A percentile compares a stretch with the other conserved stretches of the same genome.
Conservation (phyloP, 1,284 basidiomycete species). For the Phlebopus sp. region DNA sequence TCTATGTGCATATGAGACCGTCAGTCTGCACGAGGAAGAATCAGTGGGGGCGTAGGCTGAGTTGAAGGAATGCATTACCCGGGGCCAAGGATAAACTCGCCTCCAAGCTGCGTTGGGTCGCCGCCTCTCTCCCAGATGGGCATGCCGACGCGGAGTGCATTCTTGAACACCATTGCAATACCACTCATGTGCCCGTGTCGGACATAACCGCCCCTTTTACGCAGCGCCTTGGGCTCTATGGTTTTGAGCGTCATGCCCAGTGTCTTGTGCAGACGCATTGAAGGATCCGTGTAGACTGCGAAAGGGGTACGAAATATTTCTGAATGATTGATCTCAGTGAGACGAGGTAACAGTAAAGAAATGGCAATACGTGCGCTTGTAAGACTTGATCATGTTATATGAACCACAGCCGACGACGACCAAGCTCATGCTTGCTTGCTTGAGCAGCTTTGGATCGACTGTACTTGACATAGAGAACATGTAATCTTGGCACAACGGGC, state of each 20-base stretch:
- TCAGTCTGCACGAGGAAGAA: slow-evolving; percentile 37
- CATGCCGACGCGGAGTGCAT: slow-evolving; percentile 67
- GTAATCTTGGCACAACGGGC: slow-evolving; percentile 83
- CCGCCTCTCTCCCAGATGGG: slow-evolving; percentile 80
- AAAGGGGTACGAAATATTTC: slow-evolving; percentile 61
- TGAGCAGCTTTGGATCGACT: slow-evolving; percentile 51
- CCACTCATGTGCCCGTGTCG: slow-evolving; percentile 63
- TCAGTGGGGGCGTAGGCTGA: slow-evolving; percentile 14
- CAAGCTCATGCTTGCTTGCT: slow-evolving; percentile 52
- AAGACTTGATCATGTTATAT: slow-evolving; percentile 68
- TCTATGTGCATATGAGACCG: slow-evolving; percentile 65
- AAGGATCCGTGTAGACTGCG: slow-evolving; percentile 78
- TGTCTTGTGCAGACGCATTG: slow-evolving; percentile 62
- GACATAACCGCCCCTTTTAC: slow-evolving; percentile 57
- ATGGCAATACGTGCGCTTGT: slow-evolving; percentile 47
- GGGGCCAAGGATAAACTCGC: slow-evolving; percentile 85
- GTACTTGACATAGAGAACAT: slow-evolving; percentile 62
- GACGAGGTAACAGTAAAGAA: background rate
- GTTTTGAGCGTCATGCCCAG: slow-evolving; percentile 72
- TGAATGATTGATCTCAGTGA: slow-evolving; percentile 18
- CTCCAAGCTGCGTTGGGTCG: slow-evolving; percentile 76
- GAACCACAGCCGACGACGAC: slow-evolving; percentile 81
- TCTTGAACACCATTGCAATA: slow-evolving; percentile 65
- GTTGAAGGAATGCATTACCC: slow-evolving; percentile 39
- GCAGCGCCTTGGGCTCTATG: slow-evolving; percentile 31